These are phyloP conservation scores for Ehretia macrophylla DNA, from an alignment of 257 asterid species.

Conservation along the genomic window DNA sequence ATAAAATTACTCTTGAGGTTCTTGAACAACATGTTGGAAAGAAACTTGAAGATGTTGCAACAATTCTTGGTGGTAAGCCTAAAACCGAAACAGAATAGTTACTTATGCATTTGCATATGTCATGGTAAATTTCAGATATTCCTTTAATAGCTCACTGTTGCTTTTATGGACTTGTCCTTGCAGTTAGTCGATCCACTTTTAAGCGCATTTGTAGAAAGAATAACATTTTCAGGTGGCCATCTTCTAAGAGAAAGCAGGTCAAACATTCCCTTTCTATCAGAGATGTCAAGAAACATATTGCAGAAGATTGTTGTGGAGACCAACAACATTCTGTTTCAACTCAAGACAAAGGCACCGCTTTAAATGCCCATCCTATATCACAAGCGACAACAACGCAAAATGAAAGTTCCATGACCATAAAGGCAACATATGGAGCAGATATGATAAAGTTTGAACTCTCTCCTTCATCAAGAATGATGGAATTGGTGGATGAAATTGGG, in stretches of 20 bases:
- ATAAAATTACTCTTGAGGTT: neutral
- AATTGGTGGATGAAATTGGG: conserved; percentile 6
- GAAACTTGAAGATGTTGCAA: conserved; percentile 12
- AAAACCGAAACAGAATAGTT: neutral
- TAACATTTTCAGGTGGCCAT: conserved; percentile 6
- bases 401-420: neutral
- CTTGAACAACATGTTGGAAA: conserved; percentile 16
- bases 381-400: neutral
- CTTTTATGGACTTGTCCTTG: neutral
- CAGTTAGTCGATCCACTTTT: conserved; percentile 9
- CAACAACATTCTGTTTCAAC: neutral
- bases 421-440: conserved; percentile 10
- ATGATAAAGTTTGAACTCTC: conserved; percentile 8
- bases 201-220: conserved; percentile 14
- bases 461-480: conserved; percentile 1
- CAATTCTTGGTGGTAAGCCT: conserved; percentile 14
- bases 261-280: neutral
- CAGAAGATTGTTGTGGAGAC: neutral
- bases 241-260: neutral
- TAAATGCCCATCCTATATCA: neutral
- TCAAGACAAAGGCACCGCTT: neutral
- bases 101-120: neutral
- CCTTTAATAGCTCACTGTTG: neutral
- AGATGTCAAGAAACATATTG: neutral
- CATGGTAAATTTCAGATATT: too few species aligned